Evolutionary conservation across 805 yeast genomes (phyloP), one percentile per base, ranked within the genome.

Genomic region (Saccharomycopsis vini): DNA sequence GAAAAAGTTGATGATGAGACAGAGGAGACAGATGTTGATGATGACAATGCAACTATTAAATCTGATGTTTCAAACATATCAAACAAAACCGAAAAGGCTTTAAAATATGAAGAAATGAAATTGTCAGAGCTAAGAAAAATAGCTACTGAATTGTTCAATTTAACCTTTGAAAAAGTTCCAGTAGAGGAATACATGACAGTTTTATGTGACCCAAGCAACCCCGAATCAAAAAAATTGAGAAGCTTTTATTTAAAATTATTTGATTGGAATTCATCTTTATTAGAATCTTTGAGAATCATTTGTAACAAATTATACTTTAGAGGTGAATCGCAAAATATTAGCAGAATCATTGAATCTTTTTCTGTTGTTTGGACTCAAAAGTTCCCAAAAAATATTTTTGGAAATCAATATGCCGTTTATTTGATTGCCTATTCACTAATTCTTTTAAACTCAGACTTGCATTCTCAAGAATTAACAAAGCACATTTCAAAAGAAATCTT

Each of bases 281-380:
- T 49, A 20, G 46, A 50, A 3, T 41, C 46, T 13, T 67, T 92
- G 43, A 73, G 99, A 56, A 71, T 84, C 44, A 61, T 92, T 47
- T 68, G 94, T 53, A 83, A 85, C 44, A 75, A 84, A 16, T 88
- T 92, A 57, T 75, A 98, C 60, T 70, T 92, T 39, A 97, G 97
- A 1, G 99, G 99, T 47, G 99, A 92, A 62, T 83, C 97, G 0
- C 97, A 88, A 57, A 95, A 87, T 61, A 92, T 92, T 57, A 97
- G 90, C 61, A 73, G 96, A 55, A 75, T 90, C 15, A 81, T 92
- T 30, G 97, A 90, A 56, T 45, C 49, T 3, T 49, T 49, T 34
- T 41, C 46, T 4, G 29, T 46, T 13, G 46, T 40, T 15, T 49
- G 50, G 50, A 42, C 45, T 23, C 36, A 37, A 21, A 43, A 21